Base-by-base conservation (phyloP, 2,329 filamentous ascomycete genomes). In the Aspergillaceae sp. region DNA sequence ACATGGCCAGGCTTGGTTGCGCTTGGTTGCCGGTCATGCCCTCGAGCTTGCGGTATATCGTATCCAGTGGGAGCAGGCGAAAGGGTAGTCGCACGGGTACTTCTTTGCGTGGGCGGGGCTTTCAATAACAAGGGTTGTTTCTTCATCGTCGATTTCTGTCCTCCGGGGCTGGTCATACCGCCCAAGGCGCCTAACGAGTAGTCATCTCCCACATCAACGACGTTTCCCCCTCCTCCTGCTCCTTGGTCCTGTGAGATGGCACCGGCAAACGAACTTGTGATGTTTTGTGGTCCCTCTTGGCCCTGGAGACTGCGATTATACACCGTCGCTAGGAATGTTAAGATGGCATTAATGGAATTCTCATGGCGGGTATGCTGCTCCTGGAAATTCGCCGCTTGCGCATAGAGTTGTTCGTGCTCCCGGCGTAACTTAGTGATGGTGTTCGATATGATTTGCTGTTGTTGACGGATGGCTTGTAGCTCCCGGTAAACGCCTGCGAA, bases 271-370 rank as follows among this genome's bases (percentile, higher is more conserved):
- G 95, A 84, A 55, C 94, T 90, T 46, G 86, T 82, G 37, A 97
- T 78, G 49, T 87, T 91, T 60, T 87, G 81, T 1, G 80, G 75
- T 11, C 79, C 78, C 30, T 82, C 83, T 56, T 91, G 85, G 33
- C 90, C 87, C 62, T 96, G 90, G 42, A 98, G 71, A 52, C 88
- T 94, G 60, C 94, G 85, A 52, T 94, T 86, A 69, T 97, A 98
- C 37, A 98, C 91, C 8, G 94, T 97, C 40, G 91, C 92, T 19
- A 98, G 77, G 66, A 98, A 97, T 42, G 90, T 94, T 37, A 98
- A 77, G 51, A 98, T 97, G n/a, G 91, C 91, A 61, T 96, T 97
- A 68, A 98, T 97, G 0, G 91, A 96, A 63, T 91, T 95, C 63
- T 98, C 92, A 60, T 98, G 92, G n/a, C 92, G 83, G 56, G 91